phyloP scores from a whole-genome alignment of 2,329 filamentous ascomycete species.

The Trichoderma sp. region DNA sequence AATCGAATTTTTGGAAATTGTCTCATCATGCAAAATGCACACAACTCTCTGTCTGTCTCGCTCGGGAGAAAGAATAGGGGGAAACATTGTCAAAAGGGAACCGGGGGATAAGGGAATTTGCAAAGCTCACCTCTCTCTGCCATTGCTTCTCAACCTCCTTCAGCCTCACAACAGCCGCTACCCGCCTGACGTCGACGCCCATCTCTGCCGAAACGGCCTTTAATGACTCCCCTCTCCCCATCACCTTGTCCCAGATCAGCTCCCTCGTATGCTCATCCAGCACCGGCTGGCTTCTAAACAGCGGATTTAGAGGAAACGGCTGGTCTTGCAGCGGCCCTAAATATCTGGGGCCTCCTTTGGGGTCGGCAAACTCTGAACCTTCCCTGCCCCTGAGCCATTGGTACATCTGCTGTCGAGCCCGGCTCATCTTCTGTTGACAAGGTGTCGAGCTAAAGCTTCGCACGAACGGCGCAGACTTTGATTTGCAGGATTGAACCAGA shows the following conservation, averaged over 20 bases:
- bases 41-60: not conserved
- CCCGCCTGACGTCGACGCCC: constrained; percentile 76
- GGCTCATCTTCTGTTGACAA: constrained; percentile 38
- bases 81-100: not conserved
- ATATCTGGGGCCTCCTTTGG: constrained; percentile 35
- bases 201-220: constrained; percentile 74
- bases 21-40: constrained; percentile 49
- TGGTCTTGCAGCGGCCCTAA: constrained; percentile 39
- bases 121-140: constrained; percentile 65
- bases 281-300: constrained; percentile 69
- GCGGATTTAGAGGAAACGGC: constrained; percentile 72
- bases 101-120: not conserved
- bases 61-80: constrained; percentile 20
- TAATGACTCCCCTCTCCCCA: constrained; percentile 63
- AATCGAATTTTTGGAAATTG: constrained; percentile 82
- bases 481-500: constrained; percentile 5
- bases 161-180: constrained; percentile 80
- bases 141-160: constrained; percentile 83
- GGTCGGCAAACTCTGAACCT: constrained; percentile 28
- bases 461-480: constrained; percentile 24
- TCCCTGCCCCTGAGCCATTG: constrained; percentile 35
- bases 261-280: constrained; percentile 71
- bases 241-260: constrained; percentile 69
- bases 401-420: constrained; percentile 38
- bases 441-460: constrained; percentile 42